phyloP scores from a whole-genome alignment of 768 basidiomycete species.

The Piloderma croceum region DNA sequence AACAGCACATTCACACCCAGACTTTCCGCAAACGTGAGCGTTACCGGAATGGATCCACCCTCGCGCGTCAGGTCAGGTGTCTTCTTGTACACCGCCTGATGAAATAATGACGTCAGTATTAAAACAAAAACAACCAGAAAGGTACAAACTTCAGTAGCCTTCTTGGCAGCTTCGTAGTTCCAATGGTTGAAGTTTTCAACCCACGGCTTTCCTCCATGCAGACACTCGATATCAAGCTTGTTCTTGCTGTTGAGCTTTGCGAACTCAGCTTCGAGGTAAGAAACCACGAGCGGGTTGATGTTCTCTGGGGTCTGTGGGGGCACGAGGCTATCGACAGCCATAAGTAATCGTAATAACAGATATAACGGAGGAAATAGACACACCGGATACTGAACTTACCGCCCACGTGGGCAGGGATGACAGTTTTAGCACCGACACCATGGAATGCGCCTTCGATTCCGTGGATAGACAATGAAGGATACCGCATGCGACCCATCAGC shows the following conservation, averaged over 20 bases:
- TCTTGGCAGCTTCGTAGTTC: constrained; percentile 66
- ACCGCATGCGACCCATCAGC: constrained; percentile 61
- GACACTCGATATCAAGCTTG: constrained; percentile 48
- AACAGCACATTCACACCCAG: constrained; percentile 61
- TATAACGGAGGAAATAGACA: neutral
- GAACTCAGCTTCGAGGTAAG: constrained; percentile 62
- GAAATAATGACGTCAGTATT: no score
- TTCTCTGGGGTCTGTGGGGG: constrained; percentile 62
- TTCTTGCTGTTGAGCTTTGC: constrained; percentile 67
- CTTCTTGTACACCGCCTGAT: constrained; percentile 45
- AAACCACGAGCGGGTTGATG: constrained; percentile 48
- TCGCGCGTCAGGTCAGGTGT: constrained; percentile 61
- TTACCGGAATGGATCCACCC: constrained; percentile 70
- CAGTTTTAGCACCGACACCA: constrained; percentile 46
- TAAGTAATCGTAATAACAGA: neutral
- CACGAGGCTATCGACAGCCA: constrained; percentile 37
- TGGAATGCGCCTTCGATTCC: constrained; percentile 65
- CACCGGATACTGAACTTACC: constrained; percentile 61
- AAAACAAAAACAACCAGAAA: neutral
- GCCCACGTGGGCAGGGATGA: constrained; percentile 49
- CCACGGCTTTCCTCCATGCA: constrained; percentile 72
- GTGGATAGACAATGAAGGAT: constrained; percentile 56
- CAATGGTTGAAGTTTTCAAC: constrained; percentile 62
- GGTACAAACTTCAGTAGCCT: constrained; percentile 49
- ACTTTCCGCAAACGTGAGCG: constrained; percentile 69